phyloP scores from a whole-genome alignment of 2,329 filamentous ascomycete species.

The Penicillium sp. region DNA sequence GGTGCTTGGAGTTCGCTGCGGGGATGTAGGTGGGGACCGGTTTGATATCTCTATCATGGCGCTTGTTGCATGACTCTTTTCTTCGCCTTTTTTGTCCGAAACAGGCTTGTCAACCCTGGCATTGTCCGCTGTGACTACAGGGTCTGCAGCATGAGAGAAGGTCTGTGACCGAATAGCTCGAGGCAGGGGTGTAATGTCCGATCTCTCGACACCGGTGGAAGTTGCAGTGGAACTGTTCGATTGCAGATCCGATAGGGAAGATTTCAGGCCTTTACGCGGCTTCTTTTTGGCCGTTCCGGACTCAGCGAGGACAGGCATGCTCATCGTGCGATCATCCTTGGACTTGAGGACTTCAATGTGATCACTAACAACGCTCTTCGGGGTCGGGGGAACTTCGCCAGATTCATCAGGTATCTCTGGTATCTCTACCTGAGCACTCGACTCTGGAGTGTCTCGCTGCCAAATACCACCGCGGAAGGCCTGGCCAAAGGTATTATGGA shows the following conservation, averaged over 20 bases:
- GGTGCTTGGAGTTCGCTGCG: constrained; percentile 49
- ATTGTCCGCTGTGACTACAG: constrained; percentile 66
- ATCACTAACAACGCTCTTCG: constrained; percentile 22
- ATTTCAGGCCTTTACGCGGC: constrained; percentile 31
- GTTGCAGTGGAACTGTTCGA: constrained; percentile 20
- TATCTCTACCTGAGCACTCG: constrained; percentile 39
- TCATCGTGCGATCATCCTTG: constrained; percentile 38
- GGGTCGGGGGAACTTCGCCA: constrained; percentile 22
- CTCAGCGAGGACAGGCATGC: constrained; percentile 34
- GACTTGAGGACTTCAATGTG: constrained; percentile 30
- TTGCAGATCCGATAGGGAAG: constrained; percentile 24
- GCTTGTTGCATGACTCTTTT: constrained; percentile 60
- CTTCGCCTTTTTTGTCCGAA: constrained; percentile 55
- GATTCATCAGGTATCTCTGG: constrained; percentile 43
- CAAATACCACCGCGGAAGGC: constrained; percentile 83
- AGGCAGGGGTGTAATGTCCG: constrained; percentile 48
- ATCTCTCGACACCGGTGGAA: constrained; percentile 36
- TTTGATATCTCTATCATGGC: constrained; percentile 69
- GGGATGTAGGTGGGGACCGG: constrained; percentile 58
- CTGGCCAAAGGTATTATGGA: constrained; percentile 77
- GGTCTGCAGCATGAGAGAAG: constrained; percentile 62
- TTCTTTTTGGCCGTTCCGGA: constrained; percentile 24
- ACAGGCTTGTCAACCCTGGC: constrained; percentile 66
- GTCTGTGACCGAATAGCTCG: constrained; percentile 62
- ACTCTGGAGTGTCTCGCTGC: constrained; percentile 50